Evolutionary conservation across 305 asterid species (phyloP).

Genomic region (Stenogyne calaminthoides): DNA sequence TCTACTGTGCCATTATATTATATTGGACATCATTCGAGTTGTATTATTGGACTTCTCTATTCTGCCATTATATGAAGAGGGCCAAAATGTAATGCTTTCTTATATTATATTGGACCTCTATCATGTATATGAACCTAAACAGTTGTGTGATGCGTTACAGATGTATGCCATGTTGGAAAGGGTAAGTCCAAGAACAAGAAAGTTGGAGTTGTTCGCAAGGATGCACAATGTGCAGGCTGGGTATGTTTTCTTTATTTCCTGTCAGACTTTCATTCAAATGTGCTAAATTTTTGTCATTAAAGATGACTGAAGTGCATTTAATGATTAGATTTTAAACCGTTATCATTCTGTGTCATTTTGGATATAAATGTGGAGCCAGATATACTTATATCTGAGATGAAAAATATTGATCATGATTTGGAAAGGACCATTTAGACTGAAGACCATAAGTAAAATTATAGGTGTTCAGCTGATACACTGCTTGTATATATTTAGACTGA

Average conservation of each 20-base stretch:
- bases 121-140: conserved; percentile 23
- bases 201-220: conserved; percentile 97
- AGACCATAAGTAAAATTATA: background rate
- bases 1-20: background rate
- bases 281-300: conserved; percentile 8
- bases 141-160: conserved; percentile 40
- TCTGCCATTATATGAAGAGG: background rate
- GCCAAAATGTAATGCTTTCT: background rate
- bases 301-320: conserved; percentile 2
- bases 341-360: conserved; percentile 1
- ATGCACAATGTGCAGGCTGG: conserved; percentile 94
- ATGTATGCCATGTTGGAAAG: conserved; percentile 97
- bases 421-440: background rate
- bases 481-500: background rate
- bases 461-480: background rate
- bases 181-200: conserved; percentile 94
- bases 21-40: background rate
- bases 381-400: background rate
- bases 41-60: background rate
- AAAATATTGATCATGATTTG: background rate
- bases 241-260: conserved; percentile 52
- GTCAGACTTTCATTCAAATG: conserved; percentile 20
- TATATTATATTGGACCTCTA: conserved; percentile 11
- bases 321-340: background rate
- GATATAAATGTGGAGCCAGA: background rate